Percentiles rank a stretch among this genome's conserved stretches.
Evolutionary conservation across 208 protist genomes (phyloP).

Genomic region (Polymyxa betae): DNA sequence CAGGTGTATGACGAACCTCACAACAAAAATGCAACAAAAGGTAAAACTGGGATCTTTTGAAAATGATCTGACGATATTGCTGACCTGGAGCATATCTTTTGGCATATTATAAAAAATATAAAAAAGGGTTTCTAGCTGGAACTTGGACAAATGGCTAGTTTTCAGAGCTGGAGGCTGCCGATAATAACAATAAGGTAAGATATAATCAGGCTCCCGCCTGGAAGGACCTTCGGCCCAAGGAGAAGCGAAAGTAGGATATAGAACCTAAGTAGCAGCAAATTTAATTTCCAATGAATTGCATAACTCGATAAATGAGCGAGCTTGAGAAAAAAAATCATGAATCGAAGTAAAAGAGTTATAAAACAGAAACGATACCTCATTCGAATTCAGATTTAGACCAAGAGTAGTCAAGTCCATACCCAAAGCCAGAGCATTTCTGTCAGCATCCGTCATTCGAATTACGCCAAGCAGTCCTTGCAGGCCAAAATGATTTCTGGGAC

Average conservation of each 20-base stretch:
- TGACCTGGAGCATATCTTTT: constrained; percentile 91
- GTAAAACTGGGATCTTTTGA: no score
- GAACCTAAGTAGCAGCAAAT: constrained; percentile 55
- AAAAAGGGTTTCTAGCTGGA: constrained; percentile 92
- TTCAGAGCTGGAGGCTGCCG: constrained; percentile 72
- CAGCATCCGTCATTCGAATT: constrained; percentile 79
- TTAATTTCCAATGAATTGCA: not conserved
- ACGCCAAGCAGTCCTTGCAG: constrained; percentile 79
- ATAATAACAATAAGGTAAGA: constrained; percentile 78
- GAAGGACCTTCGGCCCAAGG: constrained; percentile 75
- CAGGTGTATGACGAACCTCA: no score
- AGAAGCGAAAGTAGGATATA: constrained; percentile 80
- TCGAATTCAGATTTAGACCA: constrained; percentile 83
- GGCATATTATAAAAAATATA: constrained; percentile 98
- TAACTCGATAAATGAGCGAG: not conserved
- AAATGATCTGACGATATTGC: no score
- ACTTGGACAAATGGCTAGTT: constrained; percentile 82
- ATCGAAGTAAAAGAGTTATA: constrained; percentile 14
- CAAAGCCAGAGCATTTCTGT: constrained; percentile 80
- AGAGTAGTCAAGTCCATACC: constrained; percentile 83
- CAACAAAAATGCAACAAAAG: no score
- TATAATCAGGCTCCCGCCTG: constrained; percentile 75
- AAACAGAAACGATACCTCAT: no score
- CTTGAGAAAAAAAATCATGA: not conserved
- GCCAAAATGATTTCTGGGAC: constrained; percentile 67